Evolutionary conservation across 1,139 yeast species (phyloP), one percentile per base, ranked within the genome.

Genomic region (Blastobotrys apis): DNA sequence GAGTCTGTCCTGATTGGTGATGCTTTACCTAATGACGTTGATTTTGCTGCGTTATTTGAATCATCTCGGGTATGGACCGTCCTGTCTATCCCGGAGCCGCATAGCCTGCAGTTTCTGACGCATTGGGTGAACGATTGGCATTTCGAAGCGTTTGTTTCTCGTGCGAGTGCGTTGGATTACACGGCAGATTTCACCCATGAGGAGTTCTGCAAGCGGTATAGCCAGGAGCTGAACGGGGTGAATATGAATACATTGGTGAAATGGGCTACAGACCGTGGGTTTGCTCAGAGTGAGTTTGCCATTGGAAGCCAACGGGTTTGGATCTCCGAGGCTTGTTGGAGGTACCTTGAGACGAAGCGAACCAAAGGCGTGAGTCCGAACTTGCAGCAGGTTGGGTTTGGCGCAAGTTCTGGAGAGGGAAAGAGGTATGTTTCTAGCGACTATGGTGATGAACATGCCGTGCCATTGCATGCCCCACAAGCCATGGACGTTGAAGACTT

Each of bases 101-200:
- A 22, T 3, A 50, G 56, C 50, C 33, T 42, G 62, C 20, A 48
- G 56, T 8, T 65, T 63, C 38, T 64, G 65, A 66, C 41, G 25
- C 25, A 26, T 29, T 27, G 33, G 33, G 23, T 33, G 37, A 31
- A 13, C 33, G 19, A 36, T 26, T 30, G 33, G 46, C 23, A 25
- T 27, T 44, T 46, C 16, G 38, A 39, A 17, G 35, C 25, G n/a
- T 36, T 39, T 16, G 42, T 44, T 5, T 12, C 33, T 5, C 33
- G 47, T 12, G 38, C 42, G 12, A 47, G 51, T 9, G 42, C 51
- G 9, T 47, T 52, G 12, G 66, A 65, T 37, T 66, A 54, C 45
- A 63, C 68, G 8, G 62, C 67, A 15, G 69, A 65, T 44, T 66
- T 62, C 44, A 66, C 57, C 20, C 48, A 53, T 16, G 59, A 56